A percentile compares a stretch with the other conserved stretches of the same genome.
Conservation (phyloP, 306 rosid species). For the Hippophae gyantsensis region DNA sequence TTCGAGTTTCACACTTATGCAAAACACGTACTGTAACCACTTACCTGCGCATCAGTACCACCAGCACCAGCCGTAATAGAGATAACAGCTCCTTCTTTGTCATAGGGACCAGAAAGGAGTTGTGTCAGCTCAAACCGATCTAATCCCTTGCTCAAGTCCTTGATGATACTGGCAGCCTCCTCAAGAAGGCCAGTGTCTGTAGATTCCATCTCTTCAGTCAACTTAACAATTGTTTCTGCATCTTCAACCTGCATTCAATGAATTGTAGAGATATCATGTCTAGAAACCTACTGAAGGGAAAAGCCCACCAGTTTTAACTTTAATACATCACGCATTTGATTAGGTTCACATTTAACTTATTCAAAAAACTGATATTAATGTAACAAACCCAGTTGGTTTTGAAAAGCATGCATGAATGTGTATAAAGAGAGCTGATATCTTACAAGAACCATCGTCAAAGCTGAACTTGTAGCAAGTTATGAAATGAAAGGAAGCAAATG, state of each 20-base stretch:
- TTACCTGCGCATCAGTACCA: slow-evolving; percentile 99
- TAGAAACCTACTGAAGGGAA: neutral
- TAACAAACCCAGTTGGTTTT: neutral
- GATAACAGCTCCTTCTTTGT: slow-evolving; percentile 87
- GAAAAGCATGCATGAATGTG: neutral
- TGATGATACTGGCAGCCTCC: slow-evolving; percentile 71
- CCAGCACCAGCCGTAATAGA: slow-evolving; percentile 91
- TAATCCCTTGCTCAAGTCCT: slow-evolving; percentile 68
- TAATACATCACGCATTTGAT: neutral
- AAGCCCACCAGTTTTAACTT: neutral
- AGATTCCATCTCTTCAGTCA: slow-evolving; percentile 88
- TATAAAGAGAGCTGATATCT: neutral
- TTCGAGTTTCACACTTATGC: slow-evolving; percentile 2
- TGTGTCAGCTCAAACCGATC: slow-evolving; percentile 84
- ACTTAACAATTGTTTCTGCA: slow-evolving; percentile 76
- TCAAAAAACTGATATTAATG: neutral
- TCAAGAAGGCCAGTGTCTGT: slow-evolving; percentile 65
- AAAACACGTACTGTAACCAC: slow-evolving; percentile 12
- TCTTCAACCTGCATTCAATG: slow-evolving; percentile 67
- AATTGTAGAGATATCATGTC: neutral
- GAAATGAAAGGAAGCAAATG: neutral
- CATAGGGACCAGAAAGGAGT: slow-evolving; percentile 93
- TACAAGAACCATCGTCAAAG: neutral
- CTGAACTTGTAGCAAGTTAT: neutral
- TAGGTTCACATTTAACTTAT: neutral